A percentile compares a stretch with the other conserved stretches of the same genome.
These are phyloP conservation scores for Chloris gayana DNA, from an alignment of 176 grass and related monocot species.

Conservation along the genomic window DNA sequence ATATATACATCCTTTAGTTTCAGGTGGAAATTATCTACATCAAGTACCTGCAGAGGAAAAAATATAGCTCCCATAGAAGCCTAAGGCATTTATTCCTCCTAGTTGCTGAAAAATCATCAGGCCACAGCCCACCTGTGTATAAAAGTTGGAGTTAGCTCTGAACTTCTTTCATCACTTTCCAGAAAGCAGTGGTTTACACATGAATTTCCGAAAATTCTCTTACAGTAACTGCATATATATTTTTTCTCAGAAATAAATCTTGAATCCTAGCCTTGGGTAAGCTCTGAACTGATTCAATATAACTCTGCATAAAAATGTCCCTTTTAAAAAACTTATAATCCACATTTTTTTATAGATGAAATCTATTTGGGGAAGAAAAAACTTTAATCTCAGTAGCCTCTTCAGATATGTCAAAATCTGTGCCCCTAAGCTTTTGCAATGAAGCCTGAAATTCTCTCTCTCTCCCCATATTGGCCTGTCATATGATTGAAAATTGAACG, in stretches of 20 bases:
- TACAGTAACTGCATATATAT: constrained; percentile 64
- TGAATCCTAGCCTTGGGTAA: constrained; percentile 58
- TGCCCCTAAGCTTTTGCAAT: constrained; percentile 57
- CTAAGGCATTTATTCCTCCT: constrained; percentile 63
- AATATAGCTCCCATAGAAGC: constrained; percentile 57
- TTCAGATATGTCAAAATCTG: constrained; percentile 51
- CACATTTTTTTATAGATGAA: constrained; percentile 11
- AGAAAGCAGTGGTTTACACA: constrained; percentile 24
- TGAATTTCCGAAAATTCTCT: constrained; percentile 28
- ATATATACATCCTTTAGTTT: not conserved
- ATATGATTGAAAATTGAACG: constrained; percentile 30
- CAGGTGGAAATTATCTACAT: not conserved
- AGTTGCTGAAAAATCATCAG: constrained; percentile 76
- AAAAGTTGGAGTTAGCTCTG: constrained; percentile 29
- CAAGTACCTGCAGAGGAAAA: constrained; percentile 61
- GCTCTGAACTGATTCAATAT: constrained; percentile 45
- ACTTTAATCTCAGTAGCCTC: constrained; percentile 73
- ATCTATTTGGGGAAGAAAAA: constrained; percentile 6
- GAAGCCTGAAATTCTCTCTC: constrained; percentile 59
- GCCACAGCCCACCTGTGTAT: constrained; percentile 54
- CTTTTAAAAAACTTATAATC: constrained; percentile 1
- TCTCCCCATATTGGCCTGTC: constrained; percentile 59
- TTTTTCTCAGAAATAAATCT: constrained; percentile 62
- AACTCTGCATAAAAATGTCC: constrained; percentile 47
- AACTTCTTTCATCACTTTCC: constrained; percentile 15